phyloP scores from a whole-genome alignment of 2,329 filamentous ascomycete species.

The Trichoderma afroharzianum region DNA sequence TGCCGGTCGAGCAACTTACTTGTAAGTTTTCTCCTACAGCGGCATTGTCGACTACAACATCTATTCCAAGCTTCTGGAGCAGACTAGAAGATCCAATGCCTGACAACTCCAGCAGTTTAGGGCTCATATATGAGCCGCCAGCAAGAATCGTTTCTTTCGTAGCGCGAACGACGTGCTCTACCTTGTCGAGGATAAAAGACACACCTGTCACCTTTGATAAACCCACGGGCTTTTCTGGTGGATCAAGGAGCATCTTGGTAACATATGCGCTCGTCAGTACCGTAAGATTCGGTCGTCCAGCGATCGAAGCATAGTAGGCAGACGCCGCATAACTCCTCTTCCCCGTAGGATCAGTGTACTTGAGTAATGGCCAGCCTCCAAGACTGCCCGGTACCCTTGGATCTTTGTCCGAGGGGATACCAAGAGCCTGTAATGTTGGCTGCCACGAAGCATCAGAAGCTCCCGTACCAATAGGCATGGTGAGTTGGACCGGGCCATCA shows the following conservation, averaged over 20 bases:
- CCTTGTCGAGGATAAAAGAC: neutral
- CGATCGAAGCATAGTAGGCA: neutral
- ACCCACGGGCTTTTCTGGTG: neutral
- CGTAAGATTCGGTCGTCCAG: neutral
- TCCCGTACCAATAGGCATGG: neutral
- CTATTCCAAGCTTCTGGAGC: constrained; percentile 36
- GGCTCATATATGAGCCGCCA: constrained; percentile 55
- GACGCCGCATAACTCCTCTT: constrained; percentile 1
- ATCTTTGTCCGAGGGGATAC: neutral
- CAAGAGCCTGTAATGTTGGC: neutral
- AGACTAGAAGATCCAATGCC: constrained; percentile 50
- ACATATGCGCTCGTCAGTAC: neutral
- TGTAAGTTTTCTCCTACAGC: constrained; percentile 48
- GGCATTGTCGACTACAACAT: constrained; percentile 37
- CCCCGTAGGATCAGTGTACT: neutral
- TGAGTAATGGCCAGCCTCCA: neutral
- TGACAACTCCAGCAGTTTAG: constrained; percentile 56
- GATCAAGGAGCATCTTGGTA: neutral
- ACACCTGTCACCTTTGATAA: neutral
- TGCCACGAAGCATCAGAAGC: neutral
- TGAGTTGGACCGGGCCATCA: neutral
- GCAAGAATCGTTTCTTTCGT: constrained; percentile 50
- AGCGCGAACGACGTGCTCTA: neutral
- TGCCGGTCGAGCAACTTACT: constrained; percentile 20
- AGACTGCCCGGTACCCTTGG: neutral